Evolutionary conservation across 2,329 filamentous ascomycete genomes (phyloP), one percentile per base, ranked within the genome.

Genomic region (Diaporthe australafricana): DNA sequence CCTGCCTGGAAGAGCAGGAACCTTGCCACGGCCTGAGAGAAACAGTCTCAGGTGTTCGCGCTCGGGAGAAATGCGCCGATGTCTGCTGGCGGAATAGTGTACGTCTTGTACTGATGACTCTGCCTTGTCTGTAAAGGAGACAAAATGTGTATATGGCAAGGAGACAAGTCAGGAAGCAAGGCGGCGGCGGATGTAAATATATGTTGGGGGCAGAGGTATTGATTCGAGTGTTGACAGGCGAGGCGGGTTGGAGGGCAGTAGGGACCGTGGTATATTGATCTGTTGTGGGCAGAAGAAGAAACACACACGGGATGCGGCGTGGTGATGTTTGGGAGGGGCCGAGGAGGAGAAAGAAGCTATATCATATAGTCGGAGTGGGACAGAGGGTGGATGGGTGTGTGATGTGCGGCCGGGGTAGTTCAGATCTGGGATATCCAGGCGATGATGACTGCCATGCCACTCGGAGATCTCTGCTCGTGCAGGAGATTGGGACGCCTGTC

Each of bases 1-100:
- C 77, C 79, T 80, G 81, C 77, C 74, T 22, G 16, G 67, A 47
- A 68, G 73, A 53, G 77, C 78, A 80, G 42, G 48, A 30, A 60
- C 52, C 45, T 55, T 68, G 72, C 48, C 47, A 48, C 38, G 63
- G 47, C 42, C 55, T 68, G 27, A 52, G 32, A 47, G 53, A 30
- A 47, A 66, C 70, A 60, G 45, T 73, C 27, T 63, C 53, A 69
- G 53, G 42, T 60, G 66, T 38, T 16, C 52, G 42, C 53, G 38
- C 53, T 27, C 53, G 53, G 53, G 25, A 56, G 8, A 38, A n/a
- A 56, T 56, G 38, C 32, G 38, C 40, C 53, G 66, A 30, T 56
- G 27, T 62, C 25, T 32, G 55, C 35, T 56, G 35, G 55, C 50
- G 40, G 53, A 42, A 60, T 27, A 60, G 52, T 40, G 38, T 30